A percentile compares a stretch with the other conserved stretches of the same genome.
These are phyloP conservation scores for Hippophae tibetana DNA, from an alignment of 306 rosid genomes.

Conservation along the genomic window DNA sequence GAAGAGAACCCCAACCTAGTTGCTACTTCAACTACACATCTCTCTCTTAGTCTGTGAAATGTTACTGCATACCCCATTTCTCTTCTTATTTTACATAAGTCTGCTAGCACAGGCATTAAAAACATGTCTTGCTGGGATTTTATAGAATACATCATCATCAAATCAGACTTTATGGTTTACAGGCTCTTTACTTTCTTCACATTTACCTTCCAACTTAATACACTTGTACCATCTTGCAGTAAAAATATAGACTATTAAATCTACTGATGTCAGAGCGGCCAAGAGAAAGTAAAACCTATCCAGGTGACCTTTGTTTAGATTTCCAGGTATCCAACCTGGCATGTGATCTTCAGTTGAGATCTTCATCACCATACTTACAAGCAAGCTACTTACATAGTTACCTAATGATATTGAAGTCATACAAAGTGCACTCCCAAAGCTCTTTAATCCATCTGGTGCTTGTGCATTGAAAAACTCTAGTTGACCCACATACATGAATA, in stretches of 20 bases:
- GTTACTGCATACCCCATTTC: too few relatives aligned
- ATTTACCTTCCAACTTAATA: conserved; percentile 62
- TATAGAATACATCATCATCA: too few relatives aligned
- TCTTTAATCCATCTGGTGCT: conserved; percentile 91
- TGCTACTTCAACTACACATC: too few relatives aligned
- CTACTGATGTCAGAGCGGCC: conserved; percentile 74
- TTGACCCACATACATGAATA: conserved; percentile 96
- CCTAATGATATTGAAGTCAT: conserved; percentile 97
- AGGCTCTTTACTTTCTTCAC: conserved; percentile 31
- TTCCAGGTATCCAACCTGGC: conserved; percentile 99
- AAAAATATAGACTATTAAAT: conserved; percentile 58
- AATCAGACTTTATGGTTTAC: conserved; percentile 35
- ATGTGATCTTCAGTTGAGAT: conserved; percentile 79
- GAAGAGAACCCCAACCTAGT: too few relatives aligned
- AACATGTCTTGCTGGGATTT: too few relatives aligned
- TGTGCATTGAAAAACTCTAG: conserved; percentile 96
- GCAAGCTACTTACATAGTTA: conserved; percentile 84
- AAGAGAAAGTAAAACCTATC: conserved; percentile 92
- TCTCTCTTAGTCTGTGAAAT: too few relatives aligned
- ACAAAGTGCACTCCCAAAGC: conserved; percentile 96
- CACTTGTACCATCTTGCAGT: conserved; percentile 88
- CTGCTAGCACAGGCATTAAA: too few relatives aligned
- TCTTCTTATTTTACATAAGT: too few relatives aligned
- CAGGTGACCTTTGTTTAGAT: conserved; percentile 89
- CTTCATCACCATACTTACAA: conserved; percentile 90